A percentile compares a stretch with the other conserved stretches of the same genome.
These are phyloP conservation scores for Irpex sp. DNA, from an alignment of 1,284 basidiomycete genomes.

Conservation along the genomic window DNA sequence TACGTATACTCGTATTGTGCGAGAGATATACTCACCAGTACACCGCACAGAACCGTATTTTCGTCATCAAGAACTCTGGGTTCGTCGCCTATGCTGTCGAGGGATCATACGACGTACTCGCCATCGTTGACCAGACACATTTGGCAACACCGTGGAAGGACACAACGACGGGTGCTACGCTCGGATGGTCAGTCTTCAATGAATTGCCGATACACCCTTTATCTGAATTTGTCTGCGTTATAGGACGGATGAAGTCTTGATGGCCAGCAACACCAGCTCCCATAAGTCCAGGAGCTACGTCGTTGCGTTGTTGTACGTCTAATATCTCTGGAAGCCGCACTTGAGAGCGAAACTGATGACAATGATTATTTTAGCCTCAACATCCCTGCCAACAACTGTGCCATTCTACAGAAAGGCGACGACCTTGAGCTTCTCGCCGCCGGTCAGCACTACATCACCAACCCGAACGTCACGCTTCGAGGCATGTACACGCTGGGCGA, in stretches of 20 bases:
- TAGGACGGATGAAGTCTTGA: conserved; percentile 68
- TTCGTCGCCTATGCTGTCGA: conserved; percentile 74
- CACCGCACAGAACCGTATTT: conserved; percentile 57
- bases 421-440: conserved; percentile 73
- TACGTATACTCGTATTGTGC: conserved; percentile 7
- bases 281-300: conserved; percentile 56
- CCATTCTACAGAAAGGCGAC: conserved; percentile 76
- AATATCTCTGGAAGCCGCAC: no score
- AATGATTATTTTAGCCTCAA: conserved; percentile 48
- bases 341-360: neutral
- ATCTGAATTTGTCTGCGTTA: neutral
- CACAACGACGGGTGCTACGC: conserved; percentile 49
- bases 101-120: conserved; percentile 72
- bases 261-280: conserved; percentile 53
- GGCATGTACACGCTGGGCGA: conserved; percentile 76
- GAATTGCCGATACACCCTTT: neutral
- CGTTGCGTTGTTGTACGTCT: conserved; percentile 68
- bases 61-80: conserved; percentile 74
- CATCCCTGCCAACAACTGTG: conserved; percentile 81
- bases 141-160: conserved; percentile 58
- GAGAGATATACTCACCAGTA: neutral
- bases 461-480: conserved; percentile 74
- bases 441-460: conserved; percentile 78
- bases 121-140: conserved; percentile 80
- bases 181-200: conserved; percentile 46